Base-by-base conservation (phyloP, 306 rosid genomes). In the Prunus persica region DNA sequence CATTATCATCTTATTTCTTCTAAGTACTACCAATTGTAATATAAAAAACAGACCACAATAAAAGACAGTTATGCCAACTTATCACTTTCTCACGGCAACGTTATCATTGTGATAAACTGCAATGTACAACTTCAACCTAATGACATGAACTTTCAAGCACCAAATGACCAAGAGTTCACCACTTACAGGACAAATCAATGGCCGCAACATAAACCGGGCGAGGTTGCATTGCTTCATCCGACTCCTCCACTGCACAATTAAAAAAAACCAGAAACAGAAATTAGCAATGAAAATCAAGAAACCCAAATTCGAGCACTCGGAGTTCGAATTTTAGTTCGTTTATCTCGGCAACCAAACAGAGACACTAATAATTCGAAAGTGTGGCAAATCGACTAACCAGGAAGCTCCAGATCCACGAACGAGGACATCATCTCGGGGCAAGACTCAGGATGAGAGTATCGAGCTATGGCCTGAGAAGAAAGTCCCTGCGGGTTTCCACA, bases 151-250 rank as follows among this genome's bases (percentile, higher is more conserved):
- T 32, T 12, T 51, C 64, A 16, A 51, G 41, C 74, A 70, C 18
- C 52, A 58, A 20, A 58, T 38, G 43, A 38, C 43, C 2, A 38
- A 38, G 43, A 38, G 43, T 38, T 38, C 43, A 38, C 43, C 43
- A 7, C 97, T 82, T 89, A 95, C 98, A 86, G 65, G 96, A 88
- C 88, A 95, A 86, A 86, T 95, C 98, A 83, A 95, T 86, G n/a
- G 96, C 97, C 16, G 97, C 98, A 85, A 95, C 98, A 76, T 92
- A 92, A 19, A 95, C 97, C 13, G 97, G 98, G 62, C 89, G 80
- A 10, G 97, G 90, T 73, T 84, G 96, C 87, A 89, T 69, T 55
- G 83, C 83, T 51, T 86, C 89, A 25, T 73, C 93, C 0, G 87
- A 55, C 63, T 79, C 86, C 71, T 88, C 96, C 30, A 30, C 98